Evolutionary conservation across 192 early-diverging fungal genomes (phyloP).

Genomic region (Radiomyces spectabilis): DNA sequence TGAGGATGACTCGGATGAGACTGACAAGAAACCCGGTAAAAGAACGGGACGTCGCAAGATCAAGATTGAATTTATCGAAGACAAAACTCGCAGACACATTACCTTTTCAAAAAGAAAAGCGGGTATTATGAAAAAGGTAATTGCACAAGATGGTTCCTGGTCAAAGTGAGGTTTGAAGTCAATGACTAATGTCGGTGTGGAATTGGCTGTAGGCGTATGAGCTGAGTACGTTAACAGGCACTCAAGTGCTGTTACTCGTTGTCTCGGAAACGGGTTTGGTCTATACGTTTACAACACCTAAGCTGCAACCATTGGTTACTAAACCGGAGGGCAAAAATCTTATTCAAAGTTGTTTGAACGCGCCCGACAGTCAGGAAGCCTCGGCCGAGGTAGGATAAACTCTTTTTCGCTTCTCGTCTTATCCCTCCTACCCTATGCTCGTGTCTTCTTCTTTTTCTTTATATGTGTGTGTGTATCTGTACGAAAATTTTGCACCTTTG

Average conservation of each 20-base stretch:
- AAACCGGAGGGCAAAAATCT: slow-evolving; percentile 83
- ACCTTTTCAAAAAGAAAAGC: slow-evolving; percentile 93
- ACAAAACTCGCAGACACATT: slow-evolving; percentile 86
- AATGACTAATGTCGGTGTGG: not conserved
- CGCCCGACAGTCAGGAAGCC: too few relatives aligned
- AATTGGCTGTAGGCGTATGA: slow-evolving; percentile 66
- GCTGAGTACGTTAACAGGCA: slow-evolving; percentile 86
- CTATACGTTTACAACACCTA: slow-evolving; percentile 88
- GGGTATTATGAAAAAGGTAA: slow-evolving; percentile 94
- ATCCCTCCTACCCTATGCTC: too few relatives aligned
- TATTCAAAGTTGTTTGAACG: slow-evolving; percentile 84
- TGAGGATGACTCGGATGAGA: slow-evolving; percentile 47
- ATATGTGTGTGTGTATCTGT: too few relatives aligned
- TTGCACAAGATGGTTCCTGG: not conserved
- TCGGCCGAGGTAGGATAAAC: too few relatives aligned
- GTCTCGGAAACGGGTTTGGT: slow-evolving; percentile 92
- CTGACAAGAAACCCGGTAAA: slow-evolving; percentile 44
- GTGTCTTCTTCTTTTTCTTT: too few relatives aligned
- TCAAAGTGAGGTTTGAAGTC: not conserved
- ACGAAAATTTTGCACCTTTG: too few relatives aligned
- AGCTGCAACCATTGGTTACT: slow-evolving; percentile 86
- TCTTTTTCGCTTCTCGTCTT: too few relatives aligned
- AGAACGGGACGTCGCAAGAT: slow-evolving; percentile 85
- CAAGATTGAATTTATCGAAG: slow-evolving; percentile 92
- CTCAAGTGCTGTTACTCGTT: slow-evolving; percentile 86